Evolutionary conservation across 192 early-diverging fungal species (phyloP), one percentile per base, ranked within the genome.

Genomic region (Rhizophagus prolifer): DNA sequence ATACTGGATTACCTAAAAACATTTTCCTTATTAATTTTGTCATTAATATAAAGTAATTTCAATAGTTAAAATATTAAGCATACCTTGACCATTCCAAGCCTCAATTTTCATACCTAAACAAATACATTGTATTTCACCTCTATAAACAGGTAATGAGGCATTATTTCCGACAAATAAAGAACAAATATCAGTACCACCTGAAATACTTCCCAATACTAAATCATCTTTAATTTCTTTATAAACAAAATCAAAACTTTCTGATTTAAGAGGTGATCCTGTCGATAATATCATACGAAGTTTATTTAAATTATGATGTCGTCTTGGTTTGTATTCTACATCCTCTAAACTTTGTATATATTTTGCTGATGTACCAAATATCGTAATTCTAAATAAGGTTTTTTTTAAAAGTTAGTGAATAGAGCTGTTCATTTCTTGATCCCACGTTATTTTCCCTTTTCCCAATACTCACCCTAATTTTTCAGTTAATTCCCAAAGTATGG

Each of bases 131-230:
- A 99, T 95, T 81, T 98, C 96, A 50, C 97, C 97, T 8, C 92
- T 87, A 82, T 97, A 94, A 8, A 98, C 96, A 2, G 96, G 95
- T 10, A 95, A 85, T n/a, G 92, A 89, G 2, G 90, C 85, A 72
- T 97, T 96, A 79, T 95, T 94, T 14, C 95, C 95, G 31, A 92
- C 94, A 88, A 99, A 99, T 69, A 97, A 83, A 13, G 96, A 98
- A 80, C 93, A 94, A 72, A 99, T 97, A 78, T 99, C 97, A 3
- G 97, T 99, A 26, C 97, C 97, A 34, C 97, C 95, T 25, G 23
- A 25, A 58, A 58, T 58, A n/a, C n/a, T 28, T 44, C 96, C 95
- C 60, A 99, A 81, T 28, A 95, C 85, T 14, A 99, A 79, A 80
- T 97, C 91, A 70, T 83, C 61, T 80, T 97, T 96, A 84, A 99